phyloP scores from a whole-genome alignment of 345 rosid species.

The Populus euphratica region DNA sequence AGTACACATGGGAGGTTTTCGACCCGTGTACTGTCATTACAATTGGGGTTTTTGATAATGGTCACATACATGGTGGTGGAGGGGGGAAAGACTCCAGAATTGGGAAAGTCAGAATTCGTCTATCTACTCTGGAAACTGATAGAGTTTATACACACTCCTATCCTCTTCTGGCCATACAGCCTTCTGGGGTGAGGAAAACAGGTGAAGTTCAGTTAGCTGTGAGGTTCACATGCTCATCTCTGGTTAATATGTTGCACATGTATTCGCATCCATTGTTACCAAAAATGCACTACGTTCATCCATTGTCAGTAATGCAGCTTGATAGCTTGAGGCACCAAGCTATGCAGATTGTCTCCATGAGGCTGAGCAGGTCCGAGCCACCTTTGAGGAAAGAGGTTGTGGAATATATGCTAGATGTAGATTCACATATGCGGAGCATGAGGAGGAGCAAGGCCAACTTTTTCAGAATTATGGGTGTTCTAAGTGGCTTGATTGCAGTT shows the following conservation, averaged over 20 bases:
- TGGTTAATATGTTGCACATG: conserved; percentile 29
- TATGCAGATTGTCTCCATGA: conserved; percentile 26
- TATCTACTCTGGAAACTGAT: conserved; percentile 30
- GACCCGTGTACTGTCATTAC: conserved; percentile 35
- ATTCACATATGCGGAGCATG: conserved; percentile 37
- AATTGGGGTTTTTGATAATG: conserved; percentile 29
- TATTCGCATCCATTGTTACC: conserved; percentile 32
- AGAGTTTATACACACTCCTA: conserved; percentile 31
- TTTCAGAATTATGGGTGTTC: conserved; percentile 29
- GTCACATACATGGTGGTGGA: conserved; percentile 22
- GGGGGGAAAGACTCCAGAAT: conserved; percentile 28
- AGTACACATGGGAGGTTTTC: conserved; percentile 33
- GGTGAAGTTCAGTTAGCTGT: conserved; percentile 35
- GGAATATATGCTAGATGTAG: conserved; percentile 33
- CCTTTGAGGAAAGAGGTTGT: conserved; percentile 29
- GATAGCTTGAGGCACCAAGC: conserved; percentile 35
- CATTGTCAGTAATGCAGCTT: conserved; percentile 28
- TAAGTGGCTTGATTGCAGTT: conserved; percentile 19
- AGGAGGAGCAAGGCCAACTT: conserved; percentile 36
- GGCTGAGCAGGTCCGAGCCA: conserved; percentile 31
- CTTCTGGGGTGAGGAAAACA: conserved; percentile 26
- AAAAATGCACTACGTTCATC: conserved; percentile 36
- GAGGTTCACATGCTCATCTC: conserved; percentile 30
- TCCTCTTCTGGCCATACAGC: conserved; percentile 27
- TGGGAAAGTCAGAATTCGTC: conserved; percentile 34